Conservation (phyloP, 2,329 filamentous ascomycete genomes). For the Botrytis aclada region DNA sequence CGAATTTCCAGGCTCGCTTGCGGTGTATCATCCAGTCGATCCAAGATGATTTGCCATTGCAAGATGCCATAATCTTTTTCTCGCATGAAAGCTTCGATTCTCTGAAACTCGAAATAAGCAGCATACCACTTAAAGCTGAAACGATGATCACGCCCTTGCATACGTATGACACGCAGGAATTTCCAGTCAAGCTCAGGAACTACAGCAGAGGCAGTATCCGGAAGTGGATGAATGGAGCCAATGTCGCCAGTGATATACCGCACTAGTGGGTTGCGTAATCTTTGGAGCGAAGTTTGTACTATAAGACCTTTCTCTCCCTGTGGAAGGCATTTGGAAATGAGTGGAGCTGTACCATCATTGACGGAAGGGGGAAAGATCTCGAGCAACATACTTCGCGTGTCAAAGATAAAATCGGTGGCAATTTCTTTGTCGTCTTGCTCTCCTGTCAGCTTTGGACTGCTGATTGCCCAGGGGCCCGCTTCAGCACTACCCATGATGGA, state of each 20-base stretch:
- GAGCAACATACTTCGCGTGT: not conserved
- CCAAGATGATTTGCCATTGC: conserved; percentile 10
- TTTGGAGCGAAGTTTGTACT: conserved; percentile 4
- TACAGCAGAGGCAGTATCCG: not conserved
- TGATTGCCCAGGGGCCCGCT: conserved; percentile 5
- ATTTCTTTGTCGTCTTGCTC: not conserved
- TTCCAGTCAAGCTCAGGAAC: not conserved
- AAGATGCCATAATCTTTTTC: not conserved
- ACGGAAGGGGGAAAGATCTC: not conserved
- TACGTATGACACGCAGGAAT: not conserved
- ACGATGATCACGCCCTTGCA: not conserved
- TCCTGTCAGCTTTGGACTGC: not conserved
- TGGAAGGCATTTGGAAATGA: not conserved
- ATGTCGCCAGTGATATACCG: conserved; percentile 3
- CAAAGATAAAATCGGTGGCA: not conserved
- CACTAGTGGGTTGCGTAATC: conserved; percentile 3
- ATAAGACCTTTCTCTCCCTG: not conserved
- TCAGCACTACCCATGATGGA: conserved; percentile 4
- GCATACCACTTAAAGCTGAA: conserved; percentile 12
- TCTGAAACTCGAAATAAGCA: conserved; percentile 6
- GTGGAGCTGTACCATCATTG: not conserved
- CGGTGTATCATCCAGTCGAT: not conserved
- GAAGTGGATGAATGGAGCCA: not conserved
- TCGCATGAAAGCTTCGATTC: not conserved
- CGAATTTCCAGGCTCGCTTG: not conserved